Base-by-base conservation (phyloP, 2,329 filamentous ascomycete species). In the Xenoacremonium recifei region DNA sequence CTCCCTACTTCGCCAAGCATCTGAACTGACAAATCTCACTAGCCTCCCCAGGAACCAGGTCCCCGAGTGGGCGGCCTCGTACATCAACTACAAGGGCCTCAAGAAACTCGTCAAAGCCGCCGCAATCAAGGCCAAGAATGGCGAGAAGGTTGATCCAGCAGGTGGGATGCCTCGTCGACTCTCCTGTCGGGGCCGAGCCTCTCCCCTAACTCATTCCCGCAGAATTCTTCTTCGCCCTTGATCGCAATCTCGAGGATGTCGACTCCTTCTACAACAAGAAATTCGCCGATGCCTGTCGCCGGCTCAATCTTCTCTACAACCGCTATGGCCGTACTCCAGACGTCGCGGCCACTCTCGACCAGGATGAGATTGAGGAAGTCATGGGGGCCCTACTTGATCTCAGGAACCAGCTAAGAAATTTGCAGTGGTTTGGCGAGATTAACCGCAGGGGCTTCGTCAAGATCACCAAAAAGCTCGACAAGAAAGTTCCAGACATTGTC, bases 391-490 rank as follows among this genome's bases (percentile, higher is more conserved):
- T 99, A 37, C 78, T 97, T 21, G 93, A 99, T 67, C 75, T 97
- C 46, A 82, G 93, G 43, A 85, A 84, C 39, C 88, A 95, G 61
- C 70, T 97, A 53, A 80, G 93, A 45, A 97, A 97, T 59, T 73
- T 99, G 39, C 88, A 95, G 65, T 97, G 91, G 91, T 99, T 97
- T 63, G 92, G 91, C 37, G 92, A 97, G 68, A 92, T 97, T 59
- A 99, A 99, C 65, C 82, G 91, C 39, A 79, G 89, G 50, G 93
- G 93, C 2, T 99, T 99, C 60, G 82, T 95, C 64, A 99, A 99
- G 71, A 99, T 99, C 65, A 96, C 93, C 38, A 99, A 99, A 73
- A 99, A 99, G 69, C 73, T 96, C 34, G 93, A 99, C 69, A 99
- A 99, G 71, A 96, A 95, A 70, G 80, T 96, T 3, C 77, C 85